Percentiles rank a stretch among this genome's conserved stretches.
These are phyloP conservation scores for Sporothrix protearum DNA, from an alignment of 2,329 filamentous ascomycete genomes.

Conservation along the genomic window DNA sequence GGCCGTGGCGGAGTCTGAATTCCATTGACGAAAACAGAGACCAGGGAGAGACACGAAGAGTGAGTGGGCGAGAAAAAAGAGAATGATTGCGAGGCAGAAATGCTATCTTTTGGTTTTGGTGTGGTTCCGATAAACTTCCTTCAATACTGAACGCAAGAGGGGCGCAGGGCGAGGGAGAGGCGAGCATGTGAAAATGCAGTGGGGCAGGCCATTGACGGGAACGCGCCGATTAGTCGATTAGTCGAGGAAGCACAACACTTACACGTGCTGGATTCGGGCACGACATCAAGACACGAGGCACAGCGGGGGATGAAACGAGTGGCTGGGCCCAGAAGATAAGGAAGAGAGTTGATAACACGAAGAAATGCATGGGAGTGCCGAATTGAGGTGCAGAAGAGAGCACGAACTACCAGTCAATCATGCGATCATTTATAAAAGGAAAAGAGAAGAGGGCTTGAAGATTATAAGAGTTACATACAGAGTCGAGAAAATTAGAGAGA, in stretches of 20 bases:
- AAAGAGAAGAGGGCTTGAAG: too few relatives aligned
- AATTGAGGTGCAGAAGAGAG: too few relatives aligned
- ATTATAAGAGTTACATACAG: background rate
- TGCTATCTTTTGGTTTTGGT: conserved; percentile 8
- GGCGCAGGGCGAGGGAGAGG: background rate
- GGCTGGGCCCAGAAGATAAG: background rate
- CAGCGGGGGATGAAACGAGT: background rate
- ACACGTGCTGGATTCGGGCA: conserved; percentile 1
- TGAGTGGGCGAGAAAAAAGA: background rate
- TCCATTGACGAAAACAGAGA: conserved; percentile 11
- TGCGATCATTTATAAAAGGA: too few relatives aligned
- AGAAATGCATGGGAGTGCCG: too few relatives aligned
- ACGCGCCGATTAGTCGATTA: conserved; percentile 9
- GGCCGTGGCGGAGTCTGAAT: conserved; percentile 9
- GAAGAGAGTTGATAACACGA: too few relatives aligned
- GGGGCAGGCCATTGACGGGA: background rate
- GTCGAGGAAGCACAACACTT: background rate
- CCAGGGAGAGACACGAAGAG: background rate
- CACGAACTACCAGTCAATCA: too few relatives aligned
- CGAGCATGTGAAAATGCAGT: conserved; percentile 22
- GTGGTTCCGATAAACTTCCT: conserved; percentile 10
- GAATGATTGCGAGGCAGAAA: too few relatives aligned
- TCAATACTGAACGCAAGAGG: background rate
- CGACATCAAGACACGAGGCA: background rate
- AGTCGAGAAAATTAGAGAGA: background rate